A percentile compares a stretch with the other conserved stretches of the same genome.
phyloP scores from a whole-genome alignment of 148 eudicot species.

The Spergularia bocconei region DNA sequence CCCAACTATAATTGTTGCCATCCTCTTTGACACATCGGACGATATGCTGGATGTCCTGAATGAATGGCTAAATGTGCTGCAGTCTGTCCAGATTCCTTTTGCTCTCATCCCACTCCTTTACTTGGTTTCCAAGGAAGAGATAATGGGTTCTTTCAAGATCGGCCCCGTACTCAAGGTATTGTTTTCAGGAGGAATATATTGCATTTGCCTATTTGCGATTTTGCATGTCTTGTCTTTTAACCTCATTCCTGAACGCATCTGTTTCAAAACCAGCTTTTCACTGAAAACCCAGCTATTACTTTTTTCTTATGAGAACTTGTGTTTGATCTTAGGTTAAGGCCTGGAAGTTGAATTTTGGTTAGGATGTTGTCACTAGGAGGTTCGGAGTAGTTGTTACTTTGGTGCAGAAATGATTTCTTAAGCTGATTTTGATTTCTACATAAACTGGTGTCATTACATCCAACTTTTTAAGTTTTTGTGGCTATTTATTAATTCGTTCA shows the following conservation, averaged over 20 bases:
- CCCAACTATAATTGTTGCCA: conserved; percentile 89
- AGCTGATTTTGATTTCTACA: not conserved
- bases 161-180: conserved; percentile 74
- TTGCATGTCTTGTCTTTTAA: not conserved
- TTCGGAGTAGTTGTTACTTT: not conserved
- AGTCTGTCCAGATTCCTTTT: conserved; percentile 92
- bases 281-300: too few relatives aligned
- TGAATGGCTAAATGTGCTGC: conserved; percentile 96
- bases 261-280: too few relatives aligned
- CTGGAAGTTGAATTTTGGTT: not conserved
- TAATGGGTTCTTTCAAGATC: conserved; percentile 87
- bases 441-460: not conserved
- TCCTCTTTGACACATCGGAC: conserved; percentile 73
- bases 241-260: too few relatives aligned
- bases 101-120: conserved; percentile 93
- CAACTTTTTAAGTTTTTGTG: not conserved
- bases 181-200: not conserved
- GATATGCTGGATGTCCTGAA: conserved; percentile 67
- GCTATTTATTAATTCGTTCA: too few relatives aligned
- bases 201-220: not conserved
- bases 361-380: not conserved
- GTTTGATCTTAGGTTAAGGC: not conserved
- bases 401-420: not conserved
- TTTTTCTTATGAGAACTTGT: too few relatives aligned
- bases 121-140: conserved; percentile 86